A percentile compares a stretch with the other conserved stretches of the same genome.
Conservation (phyloP, 352 stramenopile genomes). For the Globisporangium barbulae region DNA sequence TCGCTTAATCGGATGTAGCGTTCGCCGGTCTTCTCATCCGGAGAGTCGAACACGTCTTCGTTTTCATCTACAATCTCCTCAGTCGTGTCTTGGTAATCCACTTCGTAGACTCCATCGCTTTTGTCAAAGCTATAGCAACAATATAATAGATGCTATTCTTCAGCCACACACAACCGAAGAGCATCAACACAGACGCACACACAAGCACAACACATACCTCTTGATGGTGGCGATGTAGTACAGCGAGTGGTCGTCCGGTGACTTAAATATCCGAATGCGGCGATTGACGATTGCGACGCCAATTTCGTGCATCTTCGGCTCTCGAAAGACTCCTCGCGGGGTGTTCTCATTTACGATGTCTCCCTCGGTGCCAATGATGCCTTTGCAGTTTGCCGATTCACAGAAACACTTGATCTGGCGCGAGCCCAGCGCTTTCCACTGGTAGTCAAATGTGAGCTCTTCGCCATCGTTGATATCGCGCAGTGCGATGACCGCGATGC, state of each 20-base stretch:
- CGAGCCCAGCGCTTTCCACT: slow-evolving; percentile 89
- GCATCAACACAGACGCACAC: neutral
- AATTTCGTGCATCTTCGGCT: slow-evolving; percentile 54
- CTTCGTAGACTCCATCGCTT: slow-evolving; percentile 43
- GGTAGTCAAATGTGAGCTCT: slow-evolving; percentile 96
- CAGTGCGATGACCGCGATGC: slow-evolving; percentile 93
- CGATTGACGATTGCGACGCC: slow-evolving; percentile 44
- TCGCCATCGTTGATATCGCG: slow-evolving; percentile 84
- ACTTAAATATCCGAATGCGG: slow-evolving; percentile 64
- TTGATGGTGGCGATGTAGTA: slow-evolving; percentile 56
- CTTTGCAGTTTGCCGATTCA: slow-evolving; percentile 62
- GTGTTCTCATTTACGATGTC: slow-evolving; percentile 35
- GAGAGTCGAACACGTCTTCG: slow-evolving; percentile 24
- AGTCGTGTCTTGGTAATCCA: slow-evolving; percentile 53
- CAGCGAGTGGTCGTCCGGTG: slow-evolving; percentile 46
- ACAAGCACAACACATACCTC: slow-evolving; percentile 20
- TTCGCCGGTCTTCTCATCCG: slow-evolving; percentile 17
- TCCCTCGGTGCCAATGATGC: slow-evolving; percentile 63
- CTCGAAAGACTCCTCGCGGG: slow-evolving; percentile 56
- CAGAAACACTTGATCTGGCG: slow-evolving; percentile 81
- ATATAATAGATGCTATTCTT: neutral
- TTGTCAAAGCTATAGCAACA: slow-evolving; percentile 26
- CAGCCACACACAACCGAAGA: neutral
- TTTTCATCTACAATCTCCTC: slow-evolving; percentile 22
- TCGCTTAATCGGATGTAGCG: slow-evolving; percentile 27